Evolutionary conservation across 2,329 filamentous ascomycete species (phyloP).

Genomic region (Corinectria fuckeliana): DNA sequence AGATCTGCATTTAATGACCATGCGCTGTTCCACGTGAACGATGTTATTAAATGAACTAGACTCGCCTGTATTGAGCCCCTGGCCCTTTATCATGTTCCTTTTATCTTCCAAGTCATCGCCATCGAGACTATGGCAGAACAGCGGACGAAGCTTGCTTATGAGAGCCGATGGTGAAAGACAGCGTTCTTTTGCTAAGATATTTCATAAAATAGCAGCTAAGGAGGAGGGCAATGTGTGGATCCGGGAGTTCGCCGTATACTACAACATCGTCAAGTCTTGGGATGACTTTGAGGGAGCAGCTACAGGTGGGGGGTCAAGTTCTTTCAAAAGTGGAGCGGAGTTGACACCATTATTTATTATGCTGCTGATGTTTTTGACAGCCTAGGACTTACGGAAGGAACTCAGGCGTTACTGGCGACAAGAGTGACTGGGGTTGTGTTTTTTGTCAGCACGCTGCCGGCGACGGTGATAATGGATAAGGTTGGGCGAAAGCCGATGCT

Average conservation of each 20-base stretch:
- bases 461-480: slow-evolving; percentile 48
- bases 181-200: slow-evolving; percentile 67
- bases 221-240: slow-evolving; percentile 50
- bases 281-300: slow-evolving; percentile 68
- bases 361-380: slow-evolving; percentile 66
- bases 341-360: slow-evolving; percentile 53
- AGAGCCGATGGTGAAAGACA: slow-evolving; percentile 51
- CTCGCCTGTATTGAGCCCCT: neutral
- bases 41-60: neutral
- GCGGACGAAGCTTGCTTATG: slow-evolving; percentile 31
- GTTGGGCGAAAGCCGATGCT: slow-evolving; percentile 50
- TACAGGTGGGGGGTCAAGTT: slow-evolving; percentile 71
- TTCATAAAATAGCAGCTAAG: slow-evolving; percentile 51
- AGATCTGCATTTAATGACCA: slow-evolving; percentile 2
- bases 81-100: neutral
- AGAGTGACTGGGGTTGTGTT: slow-evolving; percentile 75
- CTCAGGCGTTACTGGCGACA: slow-evolving; percentile 68
- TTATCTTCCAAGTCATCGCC: neutral
- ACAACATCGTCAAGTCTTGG: slow-evolving; percentile 38
- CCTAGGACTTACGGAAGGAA: slow-evolving; percentile 67
- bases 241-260: slow-evolving; percentile 57
- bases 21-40: neutral
- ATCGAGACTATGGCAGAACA: slow-evolving; percentile 27
- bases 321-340: slow-evolving; percentile 54
- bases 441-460: slow-evolving; percentile 52